Percentiles rank a stretch among this genome's conserved stretches.
phyloP scores from a whole-genome alignment of 2,329 filamentous ascomycete species.

The Fulvia fulva region DNA sequence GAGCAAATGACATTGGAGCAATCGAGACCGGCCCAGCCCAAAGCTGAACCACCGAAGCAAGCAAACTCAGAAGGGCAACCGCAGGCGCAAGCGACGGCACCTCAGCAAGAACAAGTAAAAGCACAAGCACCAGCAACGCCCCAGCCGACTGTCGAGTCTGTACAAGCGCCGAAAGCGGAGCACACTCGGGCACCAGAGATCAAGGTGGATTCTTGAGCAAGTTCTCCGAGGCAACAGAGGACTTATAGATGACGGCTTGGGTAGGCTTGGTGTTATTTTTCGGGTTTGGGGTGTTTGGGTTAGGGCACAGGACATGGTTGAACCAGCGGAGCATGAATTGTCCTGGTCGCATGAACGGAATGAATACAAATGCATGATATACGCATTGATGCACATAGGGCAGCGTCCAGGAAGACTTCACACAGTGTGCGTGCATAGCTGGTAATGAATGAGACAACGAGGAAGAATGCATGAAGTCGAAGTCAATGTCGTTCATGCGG shows the following conservation, averaged over 20 bases:
- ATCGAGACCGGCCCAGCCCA: not conserved
- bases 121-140: not conserved
- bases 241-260: conserved; percentile 4
- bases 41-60: conserved; percentile 1
- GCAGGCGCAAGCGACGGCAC: conserved; percentile 3
- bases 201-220: conserved; percentile 28
- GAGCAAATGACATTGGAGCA: conserved; percentile 4
- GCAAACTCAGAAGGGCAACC: conserved; percentile 4
- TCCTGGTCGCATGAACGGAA: not conserved
- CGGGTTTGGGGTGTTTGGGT: conserved; percentile 5
- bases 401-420: not conserved
- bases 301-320: not conserved
- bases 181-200: conserved; percentile 25
- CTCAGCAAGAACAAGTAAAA: conserved; percentile 5
- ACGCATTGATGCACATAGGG: not conserved
- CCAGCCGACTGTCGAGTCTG: not conserved
- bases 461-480: conserved; percentile 3
- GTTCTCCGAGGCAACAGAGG: conserved; percentile 22
- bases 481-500: not conserved
- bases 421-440: not conserved
- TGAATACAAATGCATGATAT: conserved; percentile 8
- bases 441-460: not conserved
- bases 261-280: not conserved
- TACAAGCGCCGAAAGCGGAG: conserved; percentile 12
- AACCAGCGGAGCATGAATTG: not conserved